phyloP scores from a whole-genome alignment of 768 basidiomycete genomes.

The Saitozyma sp. region DNA sequence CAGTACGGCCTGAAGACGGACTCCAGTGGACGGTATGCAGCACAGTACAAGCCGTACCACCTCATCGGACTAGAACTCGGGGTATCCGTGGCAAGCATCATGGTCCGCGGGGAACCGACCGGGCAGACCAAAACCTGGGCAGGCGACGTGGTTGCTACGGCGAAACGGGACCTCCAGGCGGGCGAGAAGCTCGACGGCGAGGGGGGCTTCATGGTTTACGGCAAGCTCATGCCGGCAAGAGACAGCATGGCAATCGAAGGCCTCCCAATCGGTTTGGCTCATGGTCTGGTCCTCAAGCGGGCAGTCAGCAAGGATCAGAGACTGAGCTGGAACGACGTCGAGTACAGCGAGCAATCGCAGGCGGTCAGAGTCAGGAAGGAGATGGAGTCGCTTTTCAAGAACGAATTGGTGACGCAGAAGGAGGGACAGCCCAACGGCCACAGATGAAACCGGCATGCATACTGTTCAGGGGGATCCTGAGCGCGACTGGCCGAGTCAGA shows the following conservation, averaged over 20 bases:
- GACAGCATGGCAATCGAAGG: slow-evolving; percentile 1
- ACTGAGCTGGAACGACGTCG: neutral
- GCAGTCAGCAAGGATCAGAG: neutral
- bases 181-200: slow-evolving; percentile 2
- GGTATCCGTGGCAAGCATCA: slow-evolving; percentile 1
- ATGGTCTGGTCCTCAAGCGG: neutral
- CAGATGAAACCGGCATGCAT: too few relatives aligned
- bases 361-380: neutral
- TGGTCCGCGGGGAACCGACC: neutral
- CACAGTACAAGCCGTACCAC: neutral
- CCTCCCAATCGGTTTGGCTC: slow-evolving; percentile 2
- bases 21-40: neutral
- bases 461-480: too few relatives aligned
- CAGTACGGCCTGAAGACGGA: slow-evolving; percentile 4
- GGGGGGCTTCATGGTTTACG: neutral
- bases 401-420: neutral
- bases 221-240: slow-evolving; percentile 2
- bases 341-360: slow-evolving; percentile 3
- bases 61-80: slow-evolving; percentile 3
- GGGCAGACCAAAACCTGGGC: neutral
- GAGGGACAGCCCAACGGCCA: too few relatives aligned
- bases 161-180: neutral
- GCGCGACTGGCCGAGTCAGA: too few relatives aligned
- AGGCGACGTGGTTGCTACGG: slow-evolving; percentile 1
- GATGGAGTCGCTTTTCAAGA: slow-evolving; percentile 1